Percentiles rank a stretch among this genome's conserved stretches.
phyloP scores from a whole-genome alignment of 345 rosid genomes.

The Murraya koenigii region DNA sequence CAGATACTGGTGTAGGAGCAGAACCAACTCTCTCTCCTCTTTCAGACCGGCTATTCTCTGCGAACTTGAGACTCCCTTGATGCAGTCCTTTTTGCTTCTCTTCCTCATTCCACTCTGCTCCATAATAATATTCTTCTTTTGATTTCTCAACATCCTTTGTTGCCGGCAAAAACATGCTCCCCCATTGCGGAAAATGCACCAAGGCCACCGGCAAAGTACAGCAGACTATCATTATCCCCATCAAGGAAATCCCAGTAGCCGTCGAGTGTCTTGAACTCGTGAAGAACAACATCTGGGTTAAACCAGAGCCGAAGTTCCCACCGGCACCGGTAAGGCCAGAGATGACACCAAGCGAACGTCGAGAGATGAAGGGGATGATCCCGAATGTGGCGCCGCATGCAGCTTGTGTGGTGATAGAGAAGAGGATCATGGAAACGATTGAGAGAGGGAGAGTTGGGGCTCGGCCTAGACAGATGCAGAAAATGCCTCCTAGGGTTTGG shows the following conservation, averaged over 20 bases:
- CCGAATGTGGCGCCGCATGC: conserved; percentile 88
- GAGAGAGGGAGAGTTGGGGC: conserved; percentile 68
- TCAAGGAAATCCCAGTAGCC: conserved; percentile 47
- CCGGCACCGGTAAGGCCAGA: conserved; percentile 78
- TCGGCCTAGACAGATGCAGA: conserved; percentile 76
- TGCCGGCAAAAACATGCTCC: conserved; percentile 56
- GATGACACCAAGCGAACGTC: conserved; percentile 70
- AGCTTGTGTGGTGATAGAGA: conserved; percentile 72
- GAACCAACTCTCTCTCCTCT: conserved; percentile 35
- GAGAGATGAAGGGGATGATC: conserved; percentile 65
- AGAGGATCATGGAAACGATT: conserved; percentile 60
- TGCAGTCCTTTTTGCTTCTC: conserved; percentile 49
- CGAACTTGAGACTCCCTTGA: conserved; percentile 42
- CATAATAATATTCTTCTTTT: conserved; percentile 46
- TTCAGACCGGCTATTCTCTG: conserved; percentile 42
- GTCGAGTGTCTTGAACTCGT: conserved; percentile 51
- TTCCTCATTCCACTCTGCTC: conserved; percentile 36
- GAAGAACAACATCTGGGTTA: conserved; percentile 71
- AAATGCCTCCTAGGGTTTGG: conserved; percentile 69
- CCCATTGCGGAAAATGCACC: conserved; percentile 64
- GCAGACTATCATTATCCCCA: conserved; percentile 67
- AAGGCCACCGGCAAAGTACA: conserved; percentile 45
- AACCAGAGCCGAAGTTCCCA: conserved; percentile 77
- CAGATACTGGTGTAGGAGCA: conserved; percentile 11
- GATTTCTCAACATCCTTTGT: conserved; percentile 30